A percentile compares a stretch with the other conserved stretches of the same genome.
Conservation (phyloP, 768 basidiomycete species). For the Leucocoprinus birnbaumii region DNA sequence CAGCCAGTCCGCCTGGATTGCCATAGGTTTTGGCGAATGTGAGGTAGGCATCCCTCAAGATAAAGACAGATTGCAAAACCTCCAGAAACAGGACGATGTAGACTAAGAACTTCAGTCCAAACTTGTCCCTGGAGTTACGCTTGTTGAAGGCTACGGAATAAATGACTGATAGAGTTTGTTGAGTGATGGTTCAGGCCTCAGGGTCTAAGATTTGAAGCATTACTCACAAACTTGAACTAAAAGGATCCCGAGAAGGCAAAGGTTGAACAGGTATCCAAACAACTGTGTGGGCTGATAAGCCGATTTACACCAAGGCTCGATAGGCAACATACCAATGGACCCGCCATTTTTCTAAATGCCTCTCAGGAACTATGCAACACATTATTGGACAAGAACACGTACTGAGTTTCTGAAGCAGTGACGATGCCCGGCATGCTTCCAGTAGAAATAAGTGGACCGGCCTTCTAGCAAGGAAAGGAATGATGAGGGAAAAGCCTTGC, state of each 20-base stretch:
- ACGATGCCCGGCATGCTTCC: no score
- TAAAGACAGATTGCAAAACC: slow-evolving; percentile 25
- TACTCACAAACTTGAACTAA: slow-evolving; percentile 31
- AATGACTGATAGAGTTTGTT: slow-evolving; percentile 20
- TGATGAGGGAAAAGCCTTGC: no score
- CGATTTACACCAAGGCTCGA: no score
- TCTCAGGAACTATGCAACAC: neutral
- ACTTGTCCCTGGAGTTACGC: slow-evolving; percentile 17
- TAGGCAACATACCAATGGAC: neutral
- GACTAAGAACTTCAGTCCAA: slow-evolving; percentile 23
- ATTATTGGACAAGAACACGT: neutral
- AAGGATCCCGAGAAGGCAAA: slow-evolving; percentile 27
- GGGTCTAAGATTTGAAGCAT: no score
- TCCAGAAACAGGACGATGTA: slow-evolving; percentile 24
- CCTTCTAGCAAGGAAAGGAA: no score
- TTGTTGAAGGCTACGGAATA: slow-evolving; percentile 29
- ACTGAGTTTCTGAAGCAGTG: neutral
- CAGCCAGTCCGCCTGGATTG: slow-evolving; percentile 17
- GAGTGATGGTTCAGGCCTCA: no score
- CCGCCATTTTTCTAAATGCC: neutral
- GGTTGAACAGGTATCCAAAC: slow-evolving; percentile 24
- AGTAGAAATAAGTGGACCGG: no score
- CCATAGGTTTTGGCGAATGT: slow-evolving; percentile 26
- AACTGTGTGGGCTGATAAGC: slow-evolving; percentile 12
- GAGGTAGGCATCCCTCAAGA: slow-evolving; percentile 20